phyloP scores from a whole-genome alignment of 345 rosid genomes.

The Aquilaria sinensis region DNA sequence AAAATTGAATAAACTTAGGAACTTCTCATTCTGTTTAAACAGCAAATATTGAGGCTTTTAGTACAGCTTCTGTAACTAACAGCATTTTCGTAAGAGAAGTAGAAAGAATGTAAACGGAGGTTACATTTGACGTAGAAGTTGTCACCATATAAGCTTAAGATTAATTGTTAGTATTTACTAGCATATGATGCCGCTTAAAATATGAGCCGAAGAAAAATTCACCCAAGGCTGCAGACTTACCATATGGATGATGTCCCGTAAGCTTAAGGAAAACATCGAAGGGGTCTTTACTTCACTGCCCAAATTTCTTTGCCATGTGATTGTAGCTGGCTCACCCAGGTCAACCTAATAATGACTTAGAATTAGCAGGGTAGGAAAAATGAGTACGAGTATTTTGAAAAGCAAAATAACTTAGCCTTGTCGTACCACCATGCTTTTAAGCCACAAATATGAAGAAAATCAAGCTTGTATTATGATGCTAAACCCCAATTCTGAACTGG shows the following conservation, averaged over 20 bases:
- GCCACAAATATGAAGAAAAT: no score
- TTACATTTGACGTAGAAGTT: not conserved
- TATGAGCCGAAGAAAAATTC: no score
- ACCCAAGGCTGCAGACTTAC: slow-evolving; percentile 18
- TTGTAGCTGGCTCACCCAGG: slow-evolving; percentile 32
- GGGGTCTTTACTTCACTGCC: slow-evolving; percentile 33
- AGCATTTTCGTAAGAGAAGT: not conserved
- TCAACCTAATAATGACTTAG: slow-evolving; percentile 25
- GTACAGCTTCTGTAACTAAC: no score
- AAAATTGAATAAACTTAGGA: slow-evolving; percentile 3
- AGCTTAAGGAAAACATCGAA: slow-evolving; percentile 24
- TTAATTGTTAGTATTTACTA: not conserved
- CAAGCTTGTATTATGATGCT: not conserved
- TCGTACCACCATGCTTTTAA: no score
- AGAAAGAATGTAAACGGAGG: not conserved
- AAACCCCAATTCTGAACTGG: not conserved
- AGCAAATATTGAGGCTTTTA: no score
- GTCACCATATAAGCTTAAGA: not conserved
- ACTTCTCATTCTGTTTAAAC: slow-evolving; percentile 2
- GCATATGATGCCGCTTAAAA: no score
- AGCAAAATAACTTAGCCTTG: no score
- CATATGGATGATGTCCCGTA: slow-evolving; percentile 46
- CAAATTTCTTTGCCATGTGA: slow-evolving; percentile 57
- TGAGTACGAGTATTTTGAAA: not conserved
- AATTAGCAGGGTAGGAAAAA: not conserved